Evolutionary conservation across 495 filamentous ascomycete species (phyloP).

Genomic region (Penicillium parvum): DNA sequence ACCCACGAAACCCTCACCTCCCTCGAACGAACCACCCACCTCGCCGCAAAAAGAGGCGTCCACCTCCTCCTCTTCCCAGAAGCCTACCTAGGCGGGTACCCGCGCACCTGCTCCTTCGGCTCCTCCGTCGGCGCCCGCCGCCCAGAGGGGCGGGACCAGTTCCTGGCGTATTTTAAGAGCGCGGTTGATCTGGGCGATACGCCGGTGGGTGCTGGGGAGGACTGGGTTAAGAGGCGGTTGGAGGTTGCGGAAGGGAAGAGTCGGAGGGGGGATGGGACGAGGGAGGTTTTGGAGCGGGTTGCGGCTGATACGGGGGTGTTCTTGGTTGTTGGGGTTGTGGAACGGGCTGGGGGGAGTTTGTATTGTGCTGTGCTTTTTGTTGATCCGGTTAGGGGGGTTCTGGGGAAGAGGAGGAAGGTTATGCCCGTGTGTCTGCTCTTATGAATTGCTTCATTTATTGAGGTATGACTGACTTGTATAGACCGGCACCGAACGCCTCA

Average conservation of each 20-base stretch:
- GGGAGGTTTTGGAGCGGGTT: conserved; percentile 69
- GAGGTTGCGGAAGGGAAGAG: conserved; percentile 42
- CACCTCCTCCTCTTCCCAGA: conserved; percentile 85
- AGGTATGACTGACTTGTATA: conserved; percentile 52
- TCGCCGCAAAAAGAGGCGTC: conserved; percentile 42
- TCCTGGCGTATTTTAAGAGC: conserved; percentile 67
- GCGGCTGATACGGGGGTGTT: conserved; percentile 73
- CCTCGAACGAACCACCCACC: conserved; percentile 52
- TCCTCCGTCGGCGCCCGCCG: conserved; percentile 62
- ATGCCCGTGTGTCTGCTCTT: conserved; percentile 59
- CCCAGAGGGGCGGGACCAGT: conserved; percentile 70
- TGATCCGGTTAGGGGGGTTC: conserved; percentile 60
- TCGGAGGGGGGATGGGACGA: conserved; percentile 72
- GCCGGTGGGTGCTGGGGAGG: conserved; percentile 62
- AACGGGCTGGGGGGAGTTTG: conserved; percentile 70
- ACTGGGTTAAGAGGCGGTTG: conserved; percentile 62
- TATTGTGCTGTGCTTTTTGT: conserved; percentile 84
- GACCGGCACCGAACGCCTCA: conserved; percentile 76
- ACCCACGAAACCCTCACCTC: conserved; percentile 59
- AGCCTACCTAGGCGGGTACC: conserved; percentile 88
- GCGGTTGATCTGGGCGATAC: conserved; percentile 84
- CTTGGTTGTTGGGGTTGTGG: conserved; percentile 69
- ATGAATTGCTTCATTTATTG: background rate
- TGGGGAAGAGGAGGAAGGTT: conserved; percentile 90
- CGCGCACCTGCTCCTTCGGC: conserved; percentile 72